Conservation (phyloP, 805 yeast species). For the Wickerhamiella lipophila region DNA sequence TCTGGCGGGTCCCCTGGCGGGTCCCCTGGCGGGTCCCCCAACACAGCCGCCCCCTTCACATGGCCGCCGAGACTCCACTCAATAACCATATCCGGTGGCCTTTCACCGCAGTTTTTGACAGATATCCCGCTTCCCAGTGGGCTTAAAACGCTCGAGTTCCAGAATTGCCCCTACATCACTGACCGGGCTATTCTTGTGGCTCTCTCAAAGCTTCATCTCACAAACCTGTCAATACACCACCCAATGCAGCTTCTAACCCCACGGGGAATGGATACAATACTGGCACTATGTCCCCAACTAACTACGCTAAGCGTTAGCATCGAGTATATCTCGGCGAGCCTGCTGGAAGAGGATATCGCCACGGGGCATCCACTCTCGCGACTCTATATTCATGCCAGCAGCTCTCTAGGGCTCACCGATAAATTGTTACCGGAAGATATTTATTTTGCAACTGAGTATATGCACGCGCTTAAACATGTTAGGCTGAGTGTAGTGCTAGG, state of each 20-base stretch:
- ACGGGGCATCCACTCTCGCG: slow-evolving; percentile 41
- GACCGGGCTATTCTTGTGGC: slow-evolving; percentile 53
- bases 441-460: slow-evolving; percentile 70
- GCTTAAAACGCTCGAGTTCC: slow-evolving; percentile 58
- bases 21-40: background rate
- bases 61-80: slow-evolving; percentile 77
- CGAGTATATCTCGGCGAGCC: slow-evolving; percentile 51
- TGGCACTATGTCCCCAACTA: slow-evolving; percentile 66
- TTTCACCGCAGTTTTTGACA: slow-evolving; percentile 64
- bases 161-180: slow-evolving; percentile 73
- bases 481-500: slow-evolving; percentile 67
- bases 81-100: slow-evolving; percentile 77
- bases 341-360: slow-evolving; percentile 30
- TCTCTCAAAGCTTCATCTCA: slow-evolving; percentile 43
- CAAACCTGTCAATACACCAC: slow-evolving; percentile 54
- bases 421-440: slow-evolving; percentile 82
- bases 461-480: slow-evolving; percentile 54
- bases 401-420: slow-evolving; percentile 65
- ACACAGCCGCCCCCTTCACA: slow-evolving; percentile 25
- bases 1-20: background rate
- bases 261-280: slow-evolving; percentile 58
- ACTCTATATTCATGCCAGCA: slow-evolving; percentile 68
- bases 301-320: slow-evolving; percentile 53
- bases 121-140: slow-evolving; percentile 61
- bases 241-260: slow-evolving; percentile 76